Evolutionary conservation across 1,284 basidiomycete genomes (phyloP).

Genomic region (Irpex sp.): DNA sequence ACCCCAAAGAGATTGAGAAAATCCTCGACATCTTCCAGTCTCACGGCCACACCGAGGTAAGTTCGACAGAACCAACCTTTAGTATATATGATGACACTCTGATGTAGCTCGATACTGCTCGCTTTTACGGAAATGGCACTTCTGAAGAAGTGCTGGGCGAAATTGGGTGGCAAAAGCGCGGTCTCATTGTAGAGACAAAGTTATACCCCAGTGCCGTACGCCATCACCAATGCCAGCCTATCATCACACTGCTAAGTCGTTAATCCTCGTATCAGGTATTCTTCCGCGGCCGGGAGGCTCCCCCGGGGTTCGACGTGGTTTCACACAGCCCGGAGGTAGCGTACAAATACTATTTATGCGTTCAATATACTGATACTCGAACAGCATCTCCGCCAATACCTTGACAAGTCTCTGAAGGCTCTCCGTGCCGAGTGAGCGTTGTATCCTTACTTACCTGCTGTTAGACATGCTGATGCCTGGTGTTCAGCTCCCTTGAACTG

Average conservation of each 20-base stretch:
- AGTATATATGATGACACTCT: not conserved
- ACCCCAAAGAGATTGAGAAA: conserved; percentile 44
- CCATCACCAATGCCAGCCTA: not conserved
- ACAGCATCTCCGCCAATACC: conserved; percentile 38
- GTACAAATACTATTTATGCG: not conserved
- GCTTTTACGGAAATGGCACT: conserved; percentile 46
- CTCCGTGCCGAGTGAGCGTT: conserved; percentile 44
- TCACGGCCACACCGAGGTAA: conserved; percentile 52
- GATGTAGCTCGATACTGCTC: conserved; percentile 49
- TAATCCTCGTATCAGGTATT: not conserved
- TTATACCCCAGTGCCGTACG: conserved; percentile 17
- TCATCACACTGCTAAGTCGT: not conserved
- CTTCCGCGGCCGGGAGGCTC: not conserved
- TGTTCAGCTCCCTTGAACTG: conserved; percentile 5
- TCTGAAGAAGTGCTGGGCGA: conserved; percentile 44
- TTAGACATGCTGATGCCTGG: not conserved
- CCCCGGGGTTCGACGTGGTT: not conserved
- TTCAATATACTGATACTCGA: not conserved
- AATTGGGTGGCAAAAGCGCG: conserved; percentile 31
- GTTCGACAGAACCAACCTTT: not conserved
- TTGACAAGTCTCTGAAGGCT: conserved; percentile 41
- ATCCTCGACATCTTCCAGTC: conserved; percentile 55
- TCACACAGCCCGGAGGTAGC: conserved; percentile 9
- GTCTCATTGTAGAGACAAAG: conserved; percentile 46
- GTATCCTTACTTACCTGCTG: not conserved